Base-by-base conservation (phyloP, 169 alveolate species). In the Miamiensis avidus region DNA sequence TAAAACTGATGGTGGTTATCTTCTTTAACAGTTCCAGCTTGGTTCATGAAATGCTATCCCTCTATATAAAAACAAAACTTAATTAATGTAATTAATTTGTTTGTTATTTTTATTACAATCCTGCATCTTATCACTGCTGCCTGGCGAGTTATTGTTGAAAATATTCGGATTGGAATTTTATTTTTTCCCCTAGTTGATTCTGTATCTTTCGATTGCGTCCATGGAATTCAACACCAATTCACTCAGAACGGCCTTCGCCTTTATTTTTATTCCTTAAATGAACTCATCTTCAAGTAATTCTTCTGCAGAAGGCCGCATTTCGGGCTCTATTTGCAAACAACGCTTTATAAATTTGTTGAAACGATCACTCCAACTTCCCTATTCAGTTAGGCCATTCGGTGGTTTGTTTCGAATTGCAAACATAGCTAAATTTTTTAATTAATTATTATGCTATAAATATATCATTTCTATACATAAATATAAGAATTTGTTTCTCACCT, bases 301-400 rank as follows among this genome's bases (percentile, higher is more conserved):
- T 73, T 88, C 91, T 32, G 93, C 92, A 77, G 83, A 82, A 20
- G 97, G 96, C 79, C 98, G 88, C 74, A 89, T 84, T 31, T 89
- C 84, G 27, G 97, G 97, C 34, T 95, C 94, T 82, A 94, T 93
- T 27, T 89, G 90, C 16, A 96, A 85, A 69, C 98, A 96, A 31
- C 82, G 34, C 64, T 90, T 92, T 0, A 95, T 94, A 88, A 96
- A 96, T 83, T 85, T 89, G 81, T 94, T 93, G 75, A 95, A 92
- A 34, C 93, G 91, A 27, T 88, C 87, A 82, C 96, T 92, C 91
- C 93, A 94, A 77, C 91, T 95, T 33, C 69, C 86, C 30, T 87
- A 88, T 34, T 92, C 90, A 34, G 89, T 89, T 30, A 92, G 85
- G 0, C 93, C 89, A 28, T 95, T 92, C 32, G 96, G 87, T 69